These are phyloP conservation scores for Lithocarpus polystachyus DNA, from an alignment of 306 rosid genomes.

Conservation along the genomic window DNA sequence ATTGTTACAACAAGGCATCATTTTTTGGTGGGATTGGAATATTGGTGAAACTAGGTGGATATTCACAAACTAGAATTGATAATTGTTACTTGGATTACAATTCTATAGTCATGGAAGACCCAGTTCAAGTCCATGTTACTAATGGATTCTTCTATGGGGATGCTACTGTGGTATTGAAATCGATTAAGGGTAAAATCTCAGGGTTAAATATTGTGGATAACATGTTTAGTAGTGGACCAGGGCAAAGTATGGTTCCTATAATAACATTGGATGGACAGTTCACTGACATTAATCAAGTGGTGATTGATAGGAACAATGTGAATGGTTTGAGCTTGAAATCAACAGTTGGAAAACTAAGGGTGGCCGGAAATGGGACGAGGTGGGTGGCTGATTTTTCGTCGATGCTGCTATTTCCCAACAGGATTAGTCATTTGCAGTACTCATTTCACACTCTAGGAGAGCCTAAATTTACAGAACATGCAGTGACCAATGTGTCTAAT, in stretches of 20 bases:
- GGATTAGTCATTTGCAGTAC: conserved; percentile 50
- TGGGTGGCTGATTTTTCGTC: conserved; percentile 65
- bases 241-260: conserved; percentile 41
- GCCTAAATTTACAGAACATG: conserved; percentile 46
- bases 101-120: conserved; percentile 67
- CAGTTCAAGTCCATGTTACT: conserved; percentile 70
- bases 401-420: conserved; percentile 45
- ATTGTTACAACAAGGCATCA: conserved; percentile 66
- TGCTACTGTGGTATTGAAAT: conserved; percentile 50
- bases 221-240: conserved; percentile 50
- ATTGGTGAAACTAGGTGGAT: conserved; percentile 49
- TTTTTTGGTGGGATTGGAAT: conserved; percentile 65
- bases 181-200: conserved; percentile 48
- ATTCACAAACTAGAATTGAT: conserved; percentile 56
- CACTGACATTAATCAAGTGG: conserved; percentile 49
- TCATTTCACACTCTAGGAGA: conserved; percentile 40
- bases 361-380: conserved; percentile 42
- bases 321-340: conserved; percentile 58
- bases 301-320: conserved; percentile 61
- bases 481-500: conserved; percentile 47
- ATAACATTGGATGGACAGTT: conserved; percentile 55
- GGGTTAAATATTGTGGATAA: conserved; percentile 59
- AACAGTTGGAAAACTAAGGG: conserved; percentile 47
- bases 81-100: conserved; percentile 67
- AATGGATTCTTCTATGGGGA: conserved; percentile 65